Conservation (phyloP, 148 eudicot species). For the Chenopodium quinoa region DNA sequence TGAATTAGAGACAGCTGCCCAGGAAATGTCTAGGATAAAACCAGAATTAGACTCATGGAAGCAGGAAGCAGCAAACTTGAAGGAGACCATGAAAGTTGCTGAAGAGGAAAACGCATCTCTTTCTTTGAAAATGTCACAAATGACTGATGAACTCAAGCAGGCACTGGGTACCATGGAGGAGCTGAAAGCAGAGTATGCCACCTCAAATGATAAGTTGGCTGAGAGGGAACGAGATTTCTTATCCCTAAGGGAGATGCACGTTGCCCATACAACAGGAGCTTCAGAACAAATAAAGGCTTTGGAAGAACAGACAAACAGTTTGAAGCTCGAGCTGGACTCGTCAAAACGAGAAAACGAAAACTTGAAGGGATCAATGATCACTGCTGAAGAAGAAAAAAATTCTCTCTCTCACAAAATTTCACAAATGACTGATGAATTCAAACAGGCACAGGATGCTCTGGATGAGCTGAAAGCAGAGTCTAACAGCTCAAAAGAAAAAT, state of each 20-base stretch:
- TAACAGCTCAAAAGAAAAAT: conserved; percentile 29
- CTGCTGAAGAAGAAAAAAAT: conserved; percentile 43
- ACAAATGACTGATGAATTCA: conserved; percentile 44
- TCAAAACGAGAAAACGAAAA: conserved; percentile 37
- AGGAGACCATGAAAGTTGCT: conserved; percentile 30
- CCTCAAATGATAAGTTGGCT: conserved; percentile 31
- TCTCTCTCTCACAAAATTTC: conserved; percentile 43
- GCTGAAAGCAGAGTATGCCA: conserved; percentile 35
- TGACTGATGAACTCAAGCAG: conserved; percentile 40
- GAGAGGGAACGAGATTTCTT: conserved; percentile 41
- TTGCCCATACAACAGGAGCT: conserved; percentile 32
- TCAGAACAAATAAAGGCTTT: conserved; percentile 32
- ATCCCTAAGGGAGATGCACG: conserved; percentile 36
- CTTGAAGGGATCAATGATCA: conserved; percentile 37
- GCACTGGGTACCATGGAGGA: conserved; percentile 37
- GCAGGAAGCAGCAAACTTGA: conserved; percentile 44
- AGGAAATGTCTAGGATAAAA: conserved; percentile 33
- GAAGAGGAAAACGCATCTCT: conserved; percentile 49
- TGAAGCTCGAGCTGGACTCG: conserved; percentile 41
- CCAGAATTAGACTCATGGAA: conserved; percentile 34
- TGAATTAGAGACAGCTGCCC: conserved; percentile 43
- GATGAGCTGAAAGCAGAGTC: conserved; percentile 43
- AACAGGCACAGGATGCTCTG: conserved; percentile 29
- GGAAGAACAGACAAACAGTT: conserved; percentile 31
- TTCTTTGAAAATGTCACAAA: conserved; percentile 38